Evolutionary conservation across 768 basidiomycete genomes (phyloP).

Genomic region (Russula lepida): DNA sequence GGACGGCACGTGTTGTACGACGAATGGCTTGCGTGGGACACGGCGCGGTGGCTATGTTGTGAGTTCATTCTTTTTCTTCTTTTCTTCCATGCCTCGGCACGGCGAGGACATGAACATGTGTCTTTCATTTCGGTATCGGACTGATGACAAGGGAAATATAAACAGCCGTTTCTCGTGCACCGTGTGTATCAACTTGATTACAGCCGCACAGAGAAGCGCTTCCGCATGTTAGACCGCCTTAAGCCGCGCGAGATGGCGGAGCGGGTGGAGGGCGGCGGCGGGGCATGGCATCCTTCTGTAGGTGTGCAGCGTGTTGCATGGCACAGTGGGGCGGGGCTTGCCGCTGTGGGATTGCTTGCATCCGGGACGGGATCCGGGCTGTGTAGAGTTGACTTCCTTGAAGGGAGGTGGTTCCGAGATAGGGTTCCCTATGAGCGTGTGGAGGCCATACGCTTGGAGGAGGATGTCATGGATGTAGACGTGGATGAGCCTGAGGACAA

Average conservation of each 20-base stretch:
- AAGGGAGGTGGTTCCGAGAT: constrained; percentile 65
- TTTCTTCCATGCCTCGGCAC: not conserved
- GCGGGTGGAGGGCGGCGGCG: constrained; percentile 33
- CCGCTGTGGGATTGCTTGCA: constrained; percentile 50
- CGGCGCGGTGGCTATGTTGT: constrained; percentile 67
- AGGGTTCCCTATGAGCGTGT: constrained; percentile 60
- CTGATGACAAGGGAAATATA: not conserved
- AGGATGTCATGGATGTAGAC: constrained; percentile 26
- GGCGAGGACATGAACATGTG: not conserved
- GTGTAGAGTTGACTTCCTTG: constrained; percentile 73
- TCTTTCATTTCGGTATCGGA: not conserved
- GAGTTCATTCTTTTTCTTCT: constrained; percentile 31
- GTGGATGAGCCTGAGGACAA: constrained; percentile 33
- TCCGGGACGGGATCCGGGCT: constrained; percentile 79
- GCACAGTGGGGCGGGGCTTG: constrained; percentile 71
- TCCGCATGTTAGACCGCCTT: constrained; percentile 83
- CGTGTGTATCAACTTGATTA: constrained; percentile 86
- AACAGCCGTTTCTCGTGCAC: constrained; percentile 67
- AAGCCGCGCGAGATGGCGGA: constrained; percentile 58
- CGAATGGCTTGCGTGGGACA: constrained; percentile 59
- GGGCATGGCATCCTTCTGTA: constrained; percentile 74
- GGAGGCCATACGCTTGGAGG: constrained; percentile 52
- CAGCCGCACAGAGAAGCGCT: constrained; percentile 63
- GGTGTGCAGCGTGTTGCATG: constrained; percentile 72
- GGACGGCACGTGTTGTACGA: constrained; percentile 75